Conservation (phyloP, 2,329 filamentous ascomycete genomes). For the Calonectria honghensis region DNA sequence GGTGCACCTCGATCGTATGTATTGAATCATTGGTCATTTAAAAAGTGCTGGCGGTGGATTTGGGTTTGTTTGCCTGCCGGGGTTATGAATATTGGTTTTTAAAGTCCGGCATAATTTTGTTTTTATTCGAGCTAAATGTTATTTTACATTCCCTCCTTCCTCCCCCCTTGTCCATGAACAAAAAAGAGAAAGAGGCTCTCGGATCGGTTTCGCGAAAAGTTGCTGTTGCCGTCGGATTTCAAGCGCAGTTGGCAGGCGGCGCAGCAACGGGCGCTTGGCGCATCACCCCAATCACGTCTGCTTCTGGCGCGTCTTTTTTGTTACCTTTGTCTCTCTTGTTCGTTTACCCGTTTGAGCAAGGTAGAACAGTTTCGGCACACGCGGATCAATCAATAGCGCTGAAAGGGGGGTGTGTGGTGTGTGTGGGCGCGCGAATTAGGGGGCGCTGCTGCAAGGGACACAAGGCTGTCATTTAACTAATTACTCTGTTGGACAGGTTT, state of each 20-base stretch:
- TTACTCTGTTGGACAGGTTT: neutral
- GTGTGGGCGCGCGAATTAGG: neutral
- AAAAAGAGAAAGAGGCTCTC: neutral
- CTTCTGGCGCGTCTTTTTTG: neutral
- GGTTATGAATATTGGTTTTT: neutral
- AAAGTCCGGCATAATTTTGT: neutral
- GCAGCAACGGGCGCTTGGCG: neutral
- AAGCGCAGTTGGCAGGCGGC: neutral
- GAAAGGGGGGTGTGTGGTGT: neutral
- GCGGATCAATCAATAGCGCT: conserved; percentile 17
- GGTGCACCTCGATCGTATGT: neutral
- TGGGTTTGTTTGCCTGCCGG: conserved; percentile 9
- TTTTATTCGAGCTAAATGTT: neutral
- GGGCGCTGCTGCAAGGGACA: conserved; percentile 7
- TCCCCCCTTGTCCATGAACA: neutral
- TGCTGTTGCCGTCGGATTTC: neutral
- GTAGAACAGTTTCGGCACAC: conserved; percentile 16
- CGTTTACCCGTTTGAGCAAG: conserved; percentile 9
- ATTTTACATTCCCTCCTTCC: neutral
- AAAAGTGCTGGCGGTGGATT: neutral
- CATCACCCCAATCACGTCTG: neutral
- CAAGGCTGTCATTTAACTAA: conserved; percentile 19
- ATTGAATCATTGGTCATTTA: neutral
- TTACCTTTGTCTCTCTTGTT: neutral
- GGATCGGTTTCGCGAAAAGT: neutral